phyloP scores from a whole-genome alignment of 495 filamentous ascomycete species.

The Neurospora cerealis region DNA sequence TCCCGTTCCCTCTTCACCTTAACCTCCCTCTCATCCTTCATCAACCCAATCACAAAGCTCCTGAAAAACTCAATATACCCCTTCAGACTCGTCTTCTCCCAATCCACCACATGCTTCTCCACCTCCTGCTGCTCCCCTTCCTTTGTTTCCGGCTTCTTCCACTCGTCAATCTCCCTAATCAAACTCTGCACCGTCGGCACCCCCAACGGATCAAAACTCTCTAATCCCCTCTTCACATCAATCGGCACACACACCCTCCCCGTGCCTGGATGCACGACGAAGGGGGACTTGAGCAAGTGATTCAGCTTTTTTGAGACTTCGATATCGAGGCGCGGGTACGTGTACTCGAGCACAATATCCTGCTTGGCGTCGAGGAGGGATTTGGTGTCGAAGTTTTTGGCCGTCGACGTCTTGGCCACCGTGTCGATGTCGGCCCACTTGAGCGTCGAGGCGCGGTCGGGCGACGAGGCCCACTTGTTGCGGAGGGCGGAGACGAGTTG shows the following conservation, averaged over 20 bases:
- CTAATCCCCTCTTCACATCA: conserved; percentile 46
- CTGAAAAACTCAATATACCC: conserved; percentile 88
- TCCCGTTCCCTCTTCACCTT: conserved; percentile 64
- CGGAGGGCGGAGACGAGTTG: conserved; percentile 62
- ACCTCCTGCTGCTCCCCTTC: conserved; percentile 62
- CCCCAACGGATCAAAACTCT: conserved; percentile 74
- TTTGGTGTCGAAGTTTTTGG: conserved; percentile 51
- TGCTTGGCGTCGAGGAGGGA: conserved; percentile 81
- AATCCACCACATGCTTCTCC: conserved; percentile 54
- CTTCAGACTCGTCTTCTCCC: conserved; percentile 92
- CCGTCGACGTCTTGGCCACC: conserved; percentile 58
- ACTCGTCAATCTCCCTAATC: conserved; percentile 71
- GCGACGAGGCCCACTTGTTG: conserved; percentile 82
- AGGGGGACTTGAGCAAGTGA: conserved; percentile 92
- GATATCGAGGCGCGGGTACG: conserved; percentile 93
- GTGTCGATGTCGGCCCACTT: conserved; percentile 95
- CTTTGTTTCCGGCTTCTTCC: conserved; percentile 35
- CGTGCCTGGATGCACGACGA: conserved; percentile 91
- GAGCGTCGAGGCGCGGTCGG: conserved; percentile 56
- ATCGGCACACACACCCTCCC: conserved; percentile 94
- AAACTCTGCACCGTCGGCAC: conserved; percentile 82
- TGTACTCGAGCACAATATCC: conserved; percentile 92
- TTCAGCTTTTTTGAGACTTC: conserved; percentile 96
- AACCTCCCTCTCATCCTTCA: conserved; percentile 67
- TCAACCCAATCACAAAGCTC: conserved; percentile 61